phyloP scores from a whole-genome alignment of 768 basidiomycete species.

The Suillus lakei region DNA sequence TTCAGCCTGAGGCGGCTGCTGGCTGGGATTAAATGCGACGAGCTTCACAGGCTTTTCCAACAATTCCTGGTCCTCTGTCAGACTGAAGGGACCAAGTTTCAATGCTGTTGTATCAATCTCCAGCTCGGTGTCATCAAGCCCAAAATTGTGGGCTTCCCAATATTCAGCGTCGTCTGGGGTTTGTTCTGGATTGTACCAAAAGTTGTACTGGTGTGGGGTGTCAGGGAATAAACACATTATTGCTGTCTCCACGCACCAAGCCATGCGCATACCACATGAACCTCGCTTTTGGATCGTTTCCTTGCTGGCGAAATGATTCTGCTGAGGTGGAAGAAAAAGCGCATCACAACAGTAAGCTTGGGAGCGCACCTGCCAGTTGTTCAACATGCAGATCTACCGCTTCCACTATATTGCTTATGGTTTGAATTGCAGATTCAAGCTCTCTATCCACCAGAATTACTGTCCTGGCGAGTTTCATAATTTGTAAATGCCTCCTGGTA shows the following conservation, averaged over 20 bases:
- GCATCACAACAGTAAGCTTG: no score
- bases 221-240: neutral
- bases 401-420: neutral
- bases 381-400: neutral
- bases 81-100: neutral
- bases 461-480: conserved; percentile 32
- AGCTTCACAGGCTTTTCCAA: neutral
- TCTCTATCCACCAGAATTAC: conserved; percentile 34
- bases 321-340: no score
- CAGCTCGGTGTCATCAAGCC: neutral
- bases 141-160: neutral
- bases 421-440: conserved; percentile 10
- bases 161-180: neutral
- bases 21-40: neutral
- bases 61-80: no score
- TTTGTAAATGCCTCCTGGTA: conserved; percentile 37
- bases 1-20: neutral
- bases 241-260: neutral
- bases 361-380: neutral
- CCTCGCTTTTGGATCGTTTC: neutral
- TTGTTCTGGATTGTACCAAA: neutral
- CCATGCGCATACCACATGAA: conserved; percentile 3
- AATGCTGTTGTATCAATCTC: neutral
- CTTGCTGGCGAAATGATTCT: conserved; percentile 1
- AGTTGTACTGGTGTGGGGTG: neutral